phyloP scores from a whole-genome alignment of 371 early-diverging fungal genomes.

The Circinella minor region DNA sequence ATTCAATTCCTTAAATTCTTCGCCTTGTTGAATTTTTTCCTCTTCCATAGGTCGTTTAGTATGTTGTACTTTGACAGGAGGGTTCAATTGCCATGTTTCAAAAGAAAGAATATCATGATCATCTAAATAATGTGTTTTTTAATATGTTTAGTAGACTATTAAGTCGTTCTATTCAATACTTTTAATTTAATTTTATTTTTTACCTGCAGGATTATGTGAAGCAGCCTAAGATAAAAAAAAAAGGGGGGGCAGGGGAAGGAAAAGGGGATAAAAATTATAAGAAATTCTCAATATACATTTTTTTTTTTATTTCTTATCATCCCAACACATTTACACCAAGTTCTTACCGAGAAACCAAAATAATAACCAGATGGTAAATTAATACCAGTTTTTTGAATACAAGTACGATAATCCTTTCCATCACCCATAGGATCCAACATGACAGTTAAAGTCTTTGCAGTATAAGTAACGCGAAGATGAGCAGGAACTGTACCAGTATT shows the following conservation, averaged over 20 bases:
- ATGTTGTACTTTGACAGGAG: constrained; percentile 49
- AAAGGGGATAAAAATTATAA: too few species aligned
- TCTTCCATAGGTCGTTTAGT: constrained; percentile 62
- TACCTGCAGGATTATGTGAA: constrained; percentile 45
- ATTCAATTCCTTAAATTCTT: constrained; percentile 53
- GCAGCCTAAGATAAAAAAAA: constrained; percentile 27
- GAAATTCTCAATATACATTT: too few species aligned
- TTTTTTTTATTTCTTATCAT: too few species aligned
- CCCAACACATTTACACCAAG: too few species aligned
- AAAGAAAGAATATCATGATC: constrained; percentile 82
- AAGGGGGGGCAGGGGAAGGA: too few species aligned
- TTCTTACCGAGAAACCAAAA: constrained; percentile 78
- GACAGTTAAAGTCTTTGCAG: constrained; percentile 64
- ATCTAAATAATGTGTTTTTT: constrained; percentile 43
- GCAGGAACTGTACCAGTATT: constrained; percentile 62
- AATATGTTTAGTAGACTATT: too few species aligned
- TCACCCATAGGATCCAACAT: constrained; percentile 58
- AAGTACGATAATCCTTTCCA: constrained; percentile 64
- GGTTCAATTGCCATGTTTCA: constrained; percentile 78
- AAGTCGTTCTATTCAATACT: too few species aligned
- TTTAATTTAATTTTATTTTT: background rate
- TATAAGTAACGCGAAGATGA: constrained; percentile 68
- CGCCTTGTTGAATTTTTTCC: constrained; percentile 61
- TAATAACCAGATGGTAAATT: constrained; percentile 76
- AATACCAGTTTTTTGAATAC: constrained; percentile 64